Conservation (phyloP, 2,329 filamentous ascomycete species). For the Endoconidiophora laricicola region DNA sequence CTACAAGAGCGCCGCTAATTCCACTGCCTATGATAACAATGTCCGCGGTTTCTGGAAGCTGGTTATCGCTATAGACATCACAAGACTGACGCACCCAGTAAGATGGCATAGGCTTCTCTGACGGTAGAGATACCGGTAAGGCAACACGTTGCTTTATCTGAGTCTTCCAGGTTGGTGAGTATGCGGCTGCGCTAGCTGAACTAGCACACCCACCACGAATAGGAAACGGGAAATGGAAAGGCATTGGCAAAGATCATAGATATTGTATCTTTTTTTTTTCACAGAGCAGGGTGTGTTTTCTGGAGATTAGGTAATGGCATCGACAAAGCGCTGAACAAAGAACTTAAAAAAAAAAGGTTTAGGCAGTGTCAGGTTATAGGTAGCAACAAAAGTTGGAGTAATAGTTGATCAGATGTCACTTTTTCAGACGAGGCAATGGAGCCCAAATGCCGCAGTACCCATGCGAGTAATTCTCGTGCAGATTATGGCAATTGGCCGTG, state of each 20-base stretch:
- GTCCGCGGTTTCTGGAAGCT: slow-evolving; percentile 26
- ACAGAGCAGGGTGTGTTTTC: too few relatives aligned
- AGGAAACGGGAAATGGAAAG: slow-evolving; percentile 10
- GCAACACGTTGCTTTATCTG: slow-evolving; percentile 1
- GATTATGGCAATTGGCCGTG: too few relatives aligned
- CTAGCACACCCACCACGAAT: background rate
- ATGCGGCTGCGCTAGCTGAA: background rate
- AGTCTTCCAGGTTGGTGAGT: slow-evolving; percentile 1
- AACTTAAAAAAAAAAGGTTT: too few relatives aligned
- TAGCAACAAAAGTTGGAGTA: too few relatives aligned
- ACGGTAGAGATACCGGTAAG: slow-evolving; percentile 1
- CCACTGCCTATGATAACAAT: slow-evolving; percentile 38
- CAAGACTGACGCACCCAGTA: slow-evolving; percentile 17
- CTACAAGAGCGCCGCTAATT: slow-evolving; percentile 30
- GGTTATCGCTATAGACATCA: slow-evolving; percentile 13
- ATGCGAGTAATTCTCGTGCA: too few relatives aligned
- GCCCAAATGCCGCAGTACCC: too few relatives aligned
- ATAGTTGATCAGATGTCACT: too few relatives aligned
- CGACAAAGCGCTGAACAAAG: too few relatives aligned
- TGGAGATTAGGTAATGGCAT: too few relatives aligned
- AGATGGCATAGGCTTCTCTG: slow-evolving; percentile 1
- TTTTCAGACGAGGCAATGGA: too few relatives aligned
- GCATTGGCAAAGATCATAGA: background rate
- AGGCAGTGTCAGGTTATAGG: too few relatives aligned
- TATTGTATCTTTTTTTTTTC: too few relatives aligned